Evolutionary conservation across 345 rosid species (phyloP), one percentile per base, ranked within the genome.

Genomic region (Garcia nutans): DNA sequence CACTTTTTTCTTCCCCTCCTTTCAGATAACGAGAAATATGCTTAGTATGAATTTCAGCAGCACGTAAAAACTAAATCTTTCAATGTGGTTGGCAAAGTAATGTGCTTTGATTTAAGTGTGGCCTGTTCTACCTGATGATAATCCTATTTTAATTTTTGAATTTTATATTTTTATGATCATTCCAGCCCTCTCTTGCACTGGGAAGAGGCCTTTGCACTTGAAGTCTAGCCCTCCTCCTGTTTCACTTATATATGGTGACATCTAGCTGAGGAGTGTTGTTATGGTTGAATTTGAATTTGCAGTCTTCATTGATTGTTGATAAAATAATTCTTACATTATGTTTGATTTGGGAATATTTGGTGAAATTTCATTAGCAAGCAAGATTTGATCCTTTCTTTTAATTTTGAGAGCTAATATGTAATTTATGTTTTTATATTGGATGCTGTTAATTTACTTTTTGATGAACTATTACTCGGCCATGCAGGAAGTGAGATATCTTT

Each of bases 401-500:
- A 17, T 20, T 23, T n/a, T 42, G 50, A 19, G 16, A 37, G 44
- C 52, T 49, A 52, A 8, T 63, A 6, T 62, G 55, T 24, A 62
- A 52, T 49, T 12, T 10, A 28, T 44, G 12, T 10, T 55, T 55
- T 55, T 20, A 19, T 26, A 56, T 33, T 2, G 71, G 71, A 64
- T 22, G 56, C 28, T 23, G 15, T 41, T 24, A 49, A 37, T 42
- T 56, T 49, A 15, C 19, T 15, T 20, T 11, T 49, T 41, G 13
- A 13, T 23, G 26, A 70, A 71, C 37, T 44, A 10, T 45, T 77
- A 26, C 65, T 57, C 72, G 72, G 37, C 37, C 24, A 7, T 66
- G 85, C 88, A 96, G 99, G 96, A 33, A 93, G 99, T 79, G 99
- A 96, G 87, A 92, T 96, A 84, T 88, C 93, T 50, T 93, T 96